These are phyloP conservation scores for Exophiala sp. DNA, from an alignment of 2,329 filamentous ascomycete species.

Conservation along the genomic window DNA sequence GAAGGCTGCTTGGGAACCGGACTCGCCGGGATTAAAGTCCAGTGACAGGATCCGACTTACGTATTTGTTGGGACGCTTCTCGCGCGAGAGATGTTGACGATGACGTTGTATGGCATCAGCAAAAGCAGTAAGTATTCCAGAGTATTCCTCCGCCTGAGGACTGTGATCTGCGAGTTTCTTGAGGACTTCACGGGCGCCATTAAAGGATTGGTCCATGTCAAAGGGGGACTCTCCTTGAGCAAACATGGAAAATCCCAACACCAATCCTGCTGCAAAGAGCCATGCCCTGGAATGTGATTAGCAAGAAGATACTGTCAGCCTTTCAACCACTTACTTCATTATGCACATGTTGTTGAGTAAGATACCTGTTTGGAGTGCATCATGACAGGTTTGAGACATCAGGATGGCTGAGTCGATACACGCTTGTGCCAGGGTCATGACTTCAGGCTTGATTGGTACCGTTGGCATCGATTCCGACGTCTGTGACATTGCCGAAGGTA, in stretches of 20 bases:
- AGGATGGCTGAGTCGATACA: constrained; percentile 56
- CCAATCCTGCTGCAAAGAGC: constrained; percentile 56
- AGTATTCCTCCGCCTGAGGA: constrained; percentile 57
- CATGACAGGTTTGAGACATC: constrained; percentile 53
- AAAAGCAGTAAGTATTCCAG: constrained; percentile 52
- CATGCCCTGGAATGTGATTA: constrained; percentile 40
- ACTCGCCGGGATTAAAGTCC: constrained; percentile 15
- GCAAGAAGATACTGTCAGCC: not conserved
- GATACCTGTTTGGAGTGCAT: constrained; percentile 44
- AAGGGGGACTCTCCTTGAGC: constrained; percentile 46
- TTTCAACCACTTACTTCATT: constrained; percentile 48
- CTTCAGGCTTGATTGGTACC: constrained; percentile 1
- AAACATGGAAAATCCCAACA: constrained; percentile 57
- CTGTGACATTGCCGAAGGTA: constrained; percentile 4
- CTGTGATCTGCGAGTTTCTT: constrained; percentile 48
- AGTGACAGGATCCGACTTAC: constrained; percentile 38
- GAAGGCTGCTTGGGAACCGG: constrained; percentile 5
- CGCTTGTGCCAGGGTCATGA: constrained; percentile 45
- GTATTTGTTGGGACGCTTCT: constrained; percentile 32
- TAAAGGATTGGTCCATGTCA: constrained; percentile 50
- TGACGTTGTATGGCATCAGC: constrained; percentile 46
- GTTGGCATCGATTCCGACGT: not conserved
- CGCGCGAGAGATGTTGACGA: constrained; percentile 34
- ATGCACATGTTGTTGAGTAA: constrained; percentile 57
- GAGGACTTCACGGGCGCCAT: constrained; percentile 50